A percentile compares a stretch with the other conserved stretches of the same genome.
These are phyloP conservation scores for Epichloe typhina DNA, from an alignment of 2,329 filamentous ascomycete species.

Conservation along the genomic window DNA sequence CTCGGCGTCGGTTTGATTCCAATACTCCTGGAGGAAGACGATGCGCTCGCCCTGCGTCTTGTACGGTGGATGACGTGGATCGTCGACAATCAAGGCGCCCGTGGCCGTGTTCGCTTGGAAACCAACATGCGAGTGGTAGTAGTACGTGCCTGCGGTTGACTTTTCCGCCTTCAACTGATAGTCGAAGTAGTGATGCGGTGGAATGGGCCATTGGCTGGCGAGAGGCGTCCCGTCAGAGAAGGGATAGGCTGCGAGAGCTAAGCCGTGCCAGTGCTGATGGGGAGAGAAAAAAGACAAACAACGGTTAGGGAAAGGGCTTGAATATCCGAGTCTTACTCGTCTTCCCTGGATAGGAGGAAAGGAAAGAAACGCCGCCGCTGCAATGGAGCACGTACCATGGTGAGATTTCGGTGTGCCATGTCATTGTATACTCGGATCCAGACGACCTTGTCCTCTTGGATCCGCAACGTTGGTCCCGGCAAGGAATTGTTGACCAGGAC, in stretches of 20 bases:
- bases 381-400: slow-evolving; percentile 30
- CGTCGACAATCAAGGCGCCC: slow-evolving; percentile 2
- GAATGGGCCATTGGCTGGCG: slow-evolving; percentile 53
- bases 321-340: neutral
- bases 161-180: slow-evolving; percentile 44
- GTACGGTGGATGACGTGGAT: neutral
- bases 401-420: slow-evolving; percentile 38
- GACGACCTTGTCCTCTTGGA: slow-evolving; percentile 30
- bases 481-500: slow-evolving; percentile 37
- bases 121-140: slow-evolving; percentile 54
- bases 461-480: slow-evolving; percentile 35
- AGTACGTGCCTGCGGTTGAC: slow-evolving; percentile 49
- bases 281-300: too few relatives aligned
- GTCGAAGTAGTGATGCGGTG: slow-evolving; percentile 49
- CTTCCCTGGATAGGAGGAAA: neutral
- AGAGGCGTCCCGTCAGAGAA: slow-evolving; percentile 51
- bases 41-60: neutral
- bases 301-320: neutral
- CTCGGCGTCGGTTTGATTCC: slow-evolving; percentile 1
- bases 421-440: slow-evolving; percentile 50
- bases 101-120: slow-evolving; percentile 32
- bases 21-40: slow-evolving; percentile 1
- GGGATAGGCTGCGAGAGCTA: slow-evolving; percentile 41
- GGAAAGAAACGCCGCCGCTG: too few relatives aligned
- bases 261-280: slow-evolving; percentile 52